phyloP scores from a whole-genome alignment of 2,329 filamentous ascomycete species.

The Fusarium algeriense region DNA sequence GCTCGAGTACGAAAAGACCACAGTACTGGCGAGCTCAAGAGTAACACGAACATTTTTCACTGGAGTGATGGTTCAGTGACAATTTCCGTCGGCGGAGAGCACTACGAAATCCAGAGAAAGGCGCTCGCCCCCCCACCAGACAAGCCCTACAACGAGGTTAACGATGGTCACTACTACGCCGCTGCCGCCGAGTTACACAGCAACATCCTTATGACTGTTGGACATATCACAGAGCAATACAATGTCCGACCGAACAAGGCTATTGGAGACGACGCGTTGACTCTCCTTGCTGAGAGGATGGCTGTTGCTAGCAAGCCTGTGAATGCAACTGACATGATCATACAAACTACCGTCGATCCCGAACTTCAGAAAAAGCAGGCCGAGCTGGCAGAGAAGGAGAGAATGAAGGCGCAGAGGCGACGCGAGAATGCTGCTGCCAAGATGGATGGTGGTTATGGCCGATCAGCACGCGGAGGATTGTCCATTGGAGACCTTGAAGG shows the following conservation, averaged over 20 bases:
- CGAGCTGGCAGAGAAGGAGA: slow-evolving; percentile 80
- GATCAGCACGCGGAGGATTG: slow-evolving; percentile 67
- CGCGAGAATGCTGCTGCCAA: slow-evolving; percentile 76
- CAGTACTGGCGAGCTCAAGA: slow-evolving; percentile 74
- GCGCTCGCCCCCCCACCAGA: slow-evolving; percentile 71
- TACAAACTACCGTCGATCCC: slow-evolving; percentile 78
- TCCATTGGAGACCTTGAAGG: slow-evolving; percentile 79
- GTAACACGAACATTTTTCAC: slow-evolving; percentile 79
- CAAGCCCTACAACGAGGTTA: slow-evolving; percentile 73
- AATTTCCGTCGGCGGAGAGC: slow-evolving; percentile 78
- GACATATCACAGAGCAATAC: slow-evolving; percentile 80
- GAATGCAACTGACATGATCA: slow-evolving; percentile 72
- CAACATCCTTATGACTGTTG: slow-evolving; percentile 77
- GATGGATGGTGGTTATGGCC: slow-evolving; percentile 68
- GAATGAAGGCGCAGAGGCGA: slow-evolving; percentile 73
- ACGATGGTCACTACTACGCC: slow-evolving; percentile 82
- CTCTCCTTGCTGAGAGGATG: slow-evolving; percentile 75
- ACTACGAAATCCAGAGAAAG: slow-evolving; percentile 81
- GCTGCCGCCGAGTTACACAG: slow-evolving; percentile 77
- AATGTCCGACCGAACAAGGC: slow-evolving; percentile 75
- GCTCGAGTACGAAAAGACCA: slow-evolving; percentile 77
- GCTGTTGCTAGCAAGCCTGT: slow-evolving; percentile 71
- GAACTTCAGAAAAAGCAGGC: slow-evolving; percentile 80
- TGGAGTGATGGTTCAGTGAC: slow-evolving; percentile 87
- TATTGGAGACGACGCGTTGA: slow-evolving; percentile 77